These are phyloP conservation scores for Beauveria rudraprayagi DNA, from an alignment of 2,329 filamentous ascomycete genomes.

Conservation along the genomic window DNA sequence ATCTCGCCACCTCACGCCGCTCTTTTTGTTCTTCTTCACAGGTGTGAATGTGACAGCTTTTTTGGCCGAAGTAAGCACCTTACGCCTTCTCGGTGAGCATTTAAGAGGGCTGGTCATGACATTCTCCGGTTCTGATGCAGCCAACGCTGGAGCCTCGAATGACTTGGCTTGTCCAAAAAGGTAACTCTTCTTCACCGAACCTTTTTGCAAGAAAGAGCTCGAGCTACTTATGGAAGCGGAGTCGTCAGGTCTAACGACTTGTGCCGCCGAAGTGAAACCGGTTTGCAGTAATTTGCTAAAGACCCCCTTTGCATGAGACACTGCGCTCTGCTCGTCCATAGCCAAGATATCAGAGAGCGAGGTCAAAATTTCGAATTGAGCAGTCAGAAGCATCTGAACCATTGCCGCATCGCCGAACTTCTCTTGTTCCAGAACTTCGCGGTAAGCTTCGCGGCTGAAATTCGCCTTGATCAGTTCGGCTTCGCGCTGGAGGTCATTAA, in stretches of 20 bases:
- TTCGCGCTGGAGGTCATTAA: constrained; percentile 67
- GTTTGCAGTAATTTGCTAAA: constrained; percentile 71
- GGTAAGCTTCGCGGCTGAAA: constrained; percentile 71
- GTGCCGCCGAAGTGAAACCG: constrained; percentile 65
- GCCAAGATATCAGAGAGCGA: constrained; percentile 73
- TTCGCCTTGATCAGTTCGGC: constrained; percentile 77
- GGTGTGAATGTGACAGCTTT: constrained; percentile 79
- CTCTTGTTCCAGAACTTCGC: constrained; percentile 75
- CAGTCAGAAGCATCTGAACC: constrained; percentile 75
- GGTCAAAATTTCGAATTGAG: constrained; percentile 85
- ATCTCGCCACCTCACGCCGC: constrained; percentile 86
- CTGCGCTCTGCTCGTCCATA: constrained; percentile 77
- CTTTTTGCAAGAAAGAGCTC: constrained; percentile 61
- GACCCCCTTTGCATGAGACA: constrained; percentile 68
- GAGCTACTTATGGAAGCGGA: constrained; percentile 51
- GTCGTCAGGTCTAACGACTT: constrained; percentile 87
- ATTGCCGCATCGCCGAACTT: constrained; percentile 69
- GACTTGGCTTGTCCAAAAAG: constrained; percentile 25
- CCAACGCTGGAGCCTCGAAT: constrained; percentile 35
- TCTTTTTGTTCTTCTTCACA: constrained; percentile 61
- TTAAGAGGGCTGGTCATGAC: constrained; percentile 50
- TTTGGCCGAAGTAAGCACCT: constrained; percentile 45
- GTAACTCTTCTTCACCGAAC: constrained; percentile 63
- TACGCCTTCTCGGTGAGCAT: constrained; percentile 73
- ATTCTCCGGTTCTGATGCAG: constrained; percentile 23